These are phyloP conservation scores for Lathyrus sativus DNA, from an alignment of 306 rosid genomes.

Conservation along the genomic window DNA sequence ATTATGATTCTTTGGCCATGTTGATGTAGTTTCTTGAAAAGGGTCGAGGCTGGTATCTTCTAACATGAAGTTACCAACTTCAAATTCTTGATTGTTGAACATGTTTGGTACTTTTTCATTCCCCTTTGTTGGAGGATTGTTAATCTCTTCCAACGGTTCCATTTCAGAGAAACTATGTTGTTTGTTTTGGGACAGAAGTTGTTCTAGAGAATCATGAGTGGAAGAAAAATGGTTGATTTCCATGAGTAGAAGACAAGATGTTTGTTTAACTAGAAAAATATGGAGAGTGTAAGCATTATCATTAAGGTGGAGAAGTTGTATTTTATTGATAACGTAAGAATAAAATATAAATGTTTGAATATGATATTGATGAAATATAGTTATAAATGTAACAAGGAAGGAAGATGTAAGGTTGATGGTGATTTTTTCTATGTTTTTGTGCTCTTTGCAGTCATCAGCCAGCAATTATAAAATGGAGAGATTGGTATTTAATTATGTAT, in stretches of 20 bases:
- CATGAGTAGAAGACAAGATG: conserved; percentile 42
- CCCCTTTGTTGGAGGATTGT: conserved; percentile 23
- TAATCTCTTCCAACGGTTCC: background rate
- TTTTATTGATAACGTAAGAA: conserved; percentile 2
- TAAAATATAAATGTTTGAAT: background rate
- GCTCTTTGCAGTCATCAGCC: conserved; percentile 36
- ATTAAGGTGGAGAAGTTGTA: conserved; percentile 24
- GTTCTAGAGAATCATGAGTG: conserved; percentile 41
- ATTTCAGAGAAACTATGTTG: conserved; percentile 33
- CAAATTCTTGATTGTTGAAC: conserved; percentile 38
- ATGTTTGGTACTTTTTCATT: conserved; percentile 22
- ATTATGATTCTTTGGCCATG: background rate
- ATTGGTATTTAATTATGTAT: conserved; percentile 2
- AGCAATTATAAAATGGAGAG: conserved; percentile 26
- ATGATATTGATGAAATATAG: background rate
- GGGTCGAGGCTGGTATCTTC: conserved; percentile 46
- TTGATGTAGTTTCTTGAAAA: conserved; percentile 16
- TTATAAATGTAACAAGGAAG: background rate
- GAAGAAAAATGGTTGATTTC: conserved; percentile 38
- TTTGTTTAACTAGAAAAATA: conserved; percentile 26
- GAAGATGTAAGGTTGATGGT: conserved; percentile 34
- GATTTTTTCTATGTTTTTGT: conserved; percentile 42
- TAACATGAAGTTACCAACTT: conserved; percentile 24
- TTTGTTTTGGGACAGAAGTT: background rate
- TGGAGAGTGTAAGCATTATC: background rate